Base-by-base conservation (phyloP, 495 filamentous ascomycete genomes). In the Penicillium psychrofluorescens region DNA sequence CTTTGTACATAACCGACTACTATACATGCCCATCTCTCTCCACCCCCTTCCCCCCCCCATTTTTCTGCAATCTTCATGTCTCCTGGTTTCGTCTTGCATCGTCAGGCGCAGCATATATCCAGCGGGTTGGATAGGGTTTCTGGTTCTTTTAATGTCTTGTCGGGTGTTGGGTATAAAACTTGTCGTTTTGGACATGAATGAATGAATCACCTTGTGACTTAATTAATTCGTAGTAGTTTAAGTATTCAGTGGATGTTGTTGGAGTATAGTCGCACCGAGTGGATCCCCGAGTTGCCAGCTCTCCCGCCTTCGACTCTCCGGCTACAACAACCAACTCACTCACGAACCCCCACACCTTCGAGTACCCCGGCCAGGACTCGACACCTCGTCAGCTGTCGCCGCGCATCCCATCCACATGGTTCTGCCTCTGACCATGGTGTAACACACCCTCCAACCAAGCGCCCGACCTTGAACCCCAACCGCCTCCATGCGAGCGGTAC, bases 401-500 rank as follows among this genome's bases (percentile, higher is more conserved):
- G 30, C 32, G 42, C 39, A 39, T 33, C 35, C 35, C 41, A 48
- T 37, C 42, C 33, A 35, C 36, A 42, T 35, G 8, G 13, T 14
- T 4, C 33, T 16, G 15, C 36, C 31, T 0, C 53, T 48, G 59
- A 62, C 62, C 61, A 73, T 73, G 69, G 59, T 70, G 55, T 69
- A 63, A 59, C 45, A 11, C 45, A 37, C 34, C 46, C 56, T 54
- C 59, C 55, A 58, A 63, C 46, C 49, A 42, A 57, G 59, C 54
- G 53, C 51, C 48, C 49, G 36, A 44, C 42, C 37, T 46, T 43
- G 13, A 40, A 53, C 58, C 54, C 51, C 61, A 22, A 53, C 60
- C 58, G 64, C 56, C 67, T 70, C 61, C 58, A 83, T 83, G 80
- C 78, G 83, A 78, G 80, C 81, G 59, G 78, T 95, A 72, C 81